Base-by-base conservation (phyloP, 768 basidiomycete species). In the Trametes maxima region DNA sequence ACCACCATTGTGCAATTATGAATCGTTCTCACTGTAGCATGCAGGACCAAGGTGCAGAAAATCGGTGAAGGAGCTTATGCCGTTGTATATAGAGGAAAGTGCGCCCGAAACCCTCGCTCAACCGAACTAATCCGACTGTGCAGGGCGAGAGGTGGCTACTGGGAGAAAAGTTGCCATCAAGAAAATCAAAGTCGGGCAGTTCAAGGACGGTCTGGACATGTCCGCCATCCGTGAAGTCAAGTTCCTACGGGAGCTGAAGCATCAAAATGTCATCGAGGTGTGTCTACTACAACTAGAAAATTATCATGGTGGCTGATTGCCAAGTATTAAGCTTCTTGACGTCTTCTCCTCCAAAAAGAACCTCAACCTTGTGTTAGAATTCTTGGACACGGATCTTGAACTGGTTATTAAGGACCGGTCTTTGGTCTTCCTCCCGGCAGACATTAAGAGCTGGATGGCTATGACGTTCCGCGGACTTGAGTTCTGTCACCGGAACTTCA, bases 181-280 rank as follows among this genome's bases (percentile, higher is more conserved):
- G 79, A 98, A 98, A 76, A 96, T 97, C 67, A 96, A 96, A 70
- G 89, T 95, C 14, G 94, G 95, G 5, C 91, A 92, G 68, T 95
- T 96, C 80, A 96, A 95, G 73, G 97, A 98, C 75, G 97, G 97
- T 13, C 82, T 99, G 36, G 96, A 98, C 76, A 98, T 99, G 95
- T 96, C 94, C 63, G 97, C 97, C 59, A 88, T 99, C 58, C 89
- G 97, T 14, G 97, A 99, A 77, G 95, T 99, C 69, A 98, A 97
- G 74, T 98, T 95, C 73, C 79, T 99, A 59, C 87, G 95, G 39
- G 97, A 99, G 74, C 76, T 99, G 43, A 87, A 86, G 60, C 97
- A 99, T 77, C 90, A 90, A 59, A 98, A 98, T 70, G 84, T 99
- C 69, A 98, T 99, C 65, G 92, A 92, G 80, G 96, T 92, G 60